Base-by-base conservation (phyloP, 768 basidiomycete species). In the Phaeotremella fagi region DNA sequence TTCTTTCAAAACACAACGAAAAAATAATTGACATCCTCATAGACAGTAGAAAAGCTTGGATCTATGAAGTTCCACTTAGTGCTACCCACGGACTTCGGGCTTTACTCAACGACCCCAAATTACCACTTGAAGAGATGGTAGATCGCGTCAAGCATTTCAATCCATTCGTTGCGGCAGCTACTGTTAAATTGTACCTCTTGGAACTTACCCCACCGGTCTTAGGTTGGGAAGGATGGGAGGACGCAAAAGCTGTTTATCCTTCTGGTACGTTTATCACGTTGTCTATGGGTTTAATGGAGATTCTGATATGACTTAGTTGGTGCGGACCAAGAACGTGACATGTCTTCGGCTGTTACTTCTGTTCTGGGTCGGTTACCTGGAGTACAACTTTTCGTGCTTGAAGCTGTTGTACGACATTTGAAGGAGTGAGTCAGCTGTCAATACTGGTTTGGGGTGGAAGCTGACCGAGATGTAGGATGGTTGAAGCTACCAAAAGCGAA, bases 1-100 rank as follows among this genome's bases (percentile, higher is more conserved):
- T 18, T 25, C 15, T n/a, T n/a, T n/a, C n/a, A n/a, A n/a, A 16
- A 31, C 18, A 22, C 24, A 33, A 44, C 6, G 14, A 46, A 7
- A 15, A 20, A 22, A 7, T 41, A 41, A 36, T 36, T 29, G 36
- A 31, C 25, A 25, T 14, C 20, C 14, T 45, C 29, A 3, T 68
- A 84, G 91, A 92, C 71, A 86, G 83, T 69, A 83, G 92, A 54
- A 90, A 86, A 77, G 78, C 85, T 3, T 97, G 92, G 92, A 88
- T 97, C 49, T 98, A 95, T 74, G 90, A 97, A 63, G 77, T 78
- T 3, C 90, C 91, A 1, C 80, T 98, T 4, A 78, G 83, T 1
- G 82, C 83, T 23, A 81, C 87, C 15, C 92, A 98, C 64, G 85
- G 86, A 54, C 82, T 97, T 26, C 84, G 92, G 52, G 88, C 90